phyloP scores from a whole-genome alignment of 495 filamentous ascomycete species.

The Aspergillus haitiensis region DNA sequence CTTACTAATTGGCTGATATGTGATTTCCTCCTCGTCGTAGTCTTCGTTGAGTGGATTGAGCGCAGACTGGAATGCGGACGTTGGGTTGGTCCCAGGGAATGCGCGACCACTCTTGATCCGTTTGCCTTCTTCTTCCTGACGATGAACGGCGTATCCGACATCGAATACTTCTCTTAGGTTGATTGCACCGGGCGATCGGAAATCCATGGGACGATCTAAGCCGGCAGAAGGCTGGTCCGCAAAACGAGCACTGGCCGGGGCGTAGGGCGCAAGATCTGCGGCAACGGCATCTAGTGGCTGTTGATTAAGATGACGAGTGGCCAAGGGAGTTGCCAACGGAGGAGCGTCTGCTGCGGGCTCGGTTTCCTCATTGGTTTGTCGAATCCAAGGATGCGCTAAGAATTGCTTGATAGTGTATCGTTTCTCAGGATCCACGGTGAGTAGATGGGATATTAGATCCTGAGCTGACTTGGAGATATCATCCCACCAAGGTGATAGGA shows the following conservation, averaged over 20 bases:
- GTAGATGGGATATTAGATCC: constrained; percentile 88
- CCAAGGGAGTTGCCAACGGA: constrained; percentile 68
- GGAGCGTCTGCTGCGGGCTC: constrained; percentile 73
- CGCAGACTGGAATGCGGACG: constrained; percentile 45
- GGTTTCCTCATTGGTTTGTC: constrained; percentile 70
- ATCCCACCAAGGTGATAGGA: constrained; percentile 99
- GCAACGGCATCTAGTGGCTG: constrained; percentile 29
- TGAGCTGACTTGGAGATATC: constrained; percentile 95
- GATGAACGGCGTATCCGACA: constrained; percentile 92
- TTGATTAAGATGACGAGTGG: constrained; percentile 51
- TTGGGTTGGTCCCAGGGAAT: constrained; percentile 57
- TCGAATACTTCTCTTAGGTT: constrained; percentile 97
- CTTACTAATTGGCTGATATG: constrained; percentile 35
- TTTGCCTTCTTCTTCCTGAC: constrained; percentile 94
- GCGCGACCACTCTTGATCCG: constrained; percentile 78
- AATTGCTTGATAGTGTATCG: constrained; percentile 86
- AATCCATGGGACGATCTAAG: constrained; percentile 74
- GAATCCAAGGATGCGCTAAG: constrained; percentile 92
- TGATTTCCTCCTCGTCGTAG: constrained; percentile 56
- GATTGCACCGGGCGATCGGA: constrained; percentile 92
- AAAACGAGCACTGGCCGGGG: constrained; percentile 48
- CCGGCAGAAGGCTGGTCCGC: constrained; percentile 51
- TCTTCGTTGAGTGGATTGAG: constrained; percentile 72
- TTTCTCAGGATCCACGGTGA: constrained; percentile 86
- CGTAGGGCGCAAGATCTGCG: constrained; percentile 44